Evolutionary conservation across 2,329 filamentous ascomycete species (phyloP).

Genomic region (Didymella lethalis): DNA sequence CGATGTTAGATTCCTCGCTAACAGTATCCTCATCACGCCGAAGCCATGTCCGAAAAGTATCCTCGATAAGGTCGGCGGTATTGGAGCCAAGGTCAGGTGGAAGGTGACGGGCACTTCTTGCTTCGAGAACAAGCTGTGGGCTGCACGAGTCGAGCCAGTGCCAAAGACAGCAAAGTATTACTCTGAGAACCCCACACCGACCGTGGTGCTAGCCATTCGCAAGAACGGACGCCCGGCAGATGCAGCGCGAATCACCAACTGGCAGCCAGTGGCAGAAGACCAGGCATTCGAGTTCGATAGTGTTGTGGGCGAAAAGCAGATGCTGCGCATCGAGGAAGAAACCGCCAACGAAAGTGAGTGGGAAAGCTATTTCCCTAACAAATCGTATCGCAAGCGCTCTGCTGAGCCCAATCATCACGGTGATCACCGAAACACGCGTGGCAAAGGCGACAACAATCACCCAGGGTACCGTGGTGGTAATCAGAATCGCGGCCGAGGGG

Average conservation of each 20-base stretch:
- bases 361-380: conserved; percentile 69
- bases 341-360: conserved; percentile 66
- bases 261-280: conserved; percentile 77
- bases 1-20: conserved; percentile 82
- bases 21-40: conserved; percentile 89
- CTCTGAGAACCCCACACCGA: conserved; percentile 79
- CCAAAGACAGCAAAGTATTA: conserved; percentile 69
- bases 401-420: conserved; percentile 51
- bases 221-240: conserved; percentile 80
- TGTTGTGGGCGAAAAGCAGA: conserved; percentile 83
- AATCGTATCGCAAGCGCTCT: conserved; percentile 57
- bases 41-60: conserved; percentile 75
- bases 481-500: conserved; percentile 42
- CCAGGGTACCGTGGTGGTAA: conserved; percentile 46
- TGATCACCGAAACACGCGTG: conserved; percentile 34
- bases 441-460: conserved; percentile 38
- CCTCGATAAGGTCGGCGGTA: conserved; percentile 83
- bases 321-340: conserved; percentile 82
- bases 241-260: conserved; percentile 80
- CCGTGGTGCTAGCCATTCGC: conserved; percentile 82
- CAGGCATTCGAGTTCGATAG: conserved; percentile 81
- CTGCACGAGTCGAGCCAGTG: conserved; percentile 78
- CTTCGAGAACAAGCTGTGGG: conserved; percentile 86
- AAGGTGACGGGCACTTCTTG: conserved; percentile 78
- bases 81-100: conserved; percentile 85